Conservation (phyloP, 805 yeast genomes). For the Zygosaccharomyces gambellarensis region DNA sequence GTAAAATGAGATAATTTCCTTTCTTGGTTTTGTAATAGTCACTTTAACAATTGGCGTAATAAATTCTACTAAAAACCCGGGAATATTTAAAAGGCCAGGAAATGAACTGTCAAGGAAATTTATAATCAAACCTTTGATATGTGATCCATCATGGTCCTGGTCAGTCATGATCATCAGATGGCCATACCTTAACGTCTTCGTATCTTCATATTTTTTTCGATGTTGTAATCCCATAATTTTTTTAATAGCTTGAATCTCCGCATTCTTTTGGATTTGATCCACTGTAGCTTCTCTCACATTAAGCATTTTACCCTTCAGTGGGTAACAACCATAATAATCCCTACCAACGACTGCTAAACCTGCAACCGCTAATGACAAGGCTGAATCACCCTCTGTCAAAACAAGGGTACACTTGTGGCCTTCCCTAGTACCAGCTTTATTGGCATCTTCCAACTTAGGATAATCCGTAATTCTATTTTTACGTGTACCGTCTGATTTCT, state of each 20-base stretch:
- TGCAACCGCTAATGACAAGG: constrained; percentile 83
- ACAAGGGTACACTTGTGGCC: constrained; percentile 90
- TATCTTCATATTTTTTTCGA: constrained; percentile 72
- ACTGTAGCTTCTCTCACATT: constrained; percentile 96
- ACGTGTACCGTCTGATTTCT: constrained; percentile 82
- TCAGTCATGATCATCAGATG: constrained; percentile 99
- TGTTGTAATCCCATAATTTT: constrained; percentile 95
- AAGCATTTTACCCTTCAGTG: constrained; percentile 88
- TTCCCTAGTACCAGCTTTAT: constrained; percentile 90
- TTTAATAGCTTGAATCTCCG: constrained; percentile 91
- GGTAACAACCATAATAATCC: constrained; percentile 92
- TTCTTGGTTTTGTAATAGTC: constrained; percentile 60
- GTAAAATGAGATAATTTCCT: constrained; percentile 66
- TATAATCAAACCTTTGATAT: constrained; percentile 91
- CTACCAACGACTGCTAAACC: constrained; percentile 94
- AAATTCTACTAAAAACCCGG: constrained; percentile 89
- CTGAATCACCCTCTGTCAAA: constrained; percentile 96
- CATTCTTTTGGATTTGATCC: constrained; percentile 90
- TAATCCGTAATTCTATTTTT: constrained; percentile 83
- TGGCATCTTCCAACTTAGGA: constrained; percentile 90
- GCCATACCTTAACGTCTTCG: constrained; percentile 80
- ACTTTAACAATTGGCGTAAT: constrained; percentile 96
- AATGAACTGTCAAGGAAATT: constrained; percentile 90
- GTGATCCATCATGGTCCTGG: constrained; percentile 99
- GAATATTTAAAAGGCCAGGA: constrained; percentile 86